Conservation (phyloP, 768 basidiomycete genomes). For the Royoungia palumana region DNA sequence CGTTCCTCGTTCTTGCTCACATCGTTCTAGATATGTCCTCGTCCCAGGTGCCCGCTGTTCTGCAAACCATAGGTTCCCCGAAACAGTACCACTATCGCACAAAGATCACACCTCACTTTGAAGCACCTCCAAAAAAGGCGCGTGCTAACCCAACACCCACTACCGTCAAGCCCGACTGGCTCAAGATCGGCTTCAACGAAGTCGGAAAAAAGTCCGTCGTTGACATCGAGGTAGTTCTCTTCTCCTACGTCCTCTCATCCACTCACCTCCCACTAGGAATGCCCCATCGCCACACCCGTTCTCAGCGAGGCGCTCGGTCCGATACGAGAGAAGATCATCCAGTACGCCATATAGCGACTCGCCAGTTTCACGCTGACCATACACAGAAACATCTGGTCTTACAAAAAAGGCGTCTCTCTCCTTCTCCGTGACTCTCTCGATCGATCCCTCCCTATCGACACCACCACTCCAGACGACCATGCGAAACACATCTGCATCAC, state of each 20-base stretch:
- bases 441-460: conserved; percentile 21
- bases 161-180: conserved; percentile 54
- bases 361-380: conserved; percentile 3
- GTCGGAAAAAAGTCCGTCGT: conserved; percentile 70
- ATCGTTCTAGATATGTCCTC: conserved; percentile 43
- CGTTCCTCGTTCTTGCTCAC: conserved; percentile 27
- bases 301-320: conserved; percentile 65
- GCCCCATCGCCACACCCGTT: conserved; percentile 82
- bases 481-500: conserved; percentile 77
- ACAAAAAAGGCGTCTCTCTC: conserved; percentile 86
- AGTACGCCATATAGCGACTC: conserved; percentile 40
- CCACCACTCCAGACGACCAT: conserved; percentile 35
- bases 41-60: conserved; percentile 58
- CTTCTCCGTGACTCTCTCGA: conserved; percentile 83
- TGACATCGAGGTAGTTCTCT: conserved; percentile 80
- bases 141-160: conserved; percentile 2
- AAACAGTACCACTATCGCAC: conserved; percentile 91
- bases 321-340: conserved; percentile 63
- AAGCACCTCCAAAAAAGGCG: conserved; percentile 57
- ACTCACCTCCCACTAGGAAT: conserved; percentile 54
- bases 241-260: background rate
- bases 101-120: conserved; percentile 97
- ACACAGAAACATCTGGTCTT: conserved; percentile 71
- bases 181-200: conserved; percentile 87
- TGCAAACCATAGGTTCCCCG: conserved; percentile 80